Evolutionary conservation across 306 rosid genomes (phyloP), one percentile per base, ranked within the genome.

Genomic region (Corylus americana): DNA sequence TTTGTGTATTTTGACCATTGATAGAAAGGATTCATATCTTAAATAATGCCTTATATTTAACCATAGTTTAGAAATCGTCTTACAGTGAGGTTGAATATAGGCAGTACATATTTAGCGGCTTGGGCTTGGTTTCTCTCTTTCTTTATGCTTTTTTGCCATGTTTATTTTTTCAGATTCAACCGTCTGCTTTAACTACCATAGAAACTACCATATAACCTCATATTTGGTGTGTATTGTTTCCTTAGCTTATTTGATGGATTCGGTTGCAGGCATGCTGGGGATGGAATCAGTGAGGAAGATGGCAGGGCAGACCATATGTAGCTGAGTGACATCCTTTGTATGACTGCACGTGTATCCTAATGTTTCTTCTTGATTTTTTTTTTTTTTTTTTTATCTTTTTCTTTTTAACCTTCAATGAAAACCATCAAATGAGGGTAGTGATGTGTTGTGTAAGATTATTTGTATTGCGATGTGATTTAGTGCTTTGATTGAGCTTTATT

Each of bases 231-330:
- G 45, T 42, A 7, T 42, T 42, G 45, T 31, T 4, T 20, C 20
- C 68, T 61, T 27, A 20, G 37, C 68, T 12, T 11, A 27, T 25
- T 11, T 77, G 22, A 35, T 49, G 70, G 64, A 18, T 16, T 27
- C 50, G 61, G 8, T 71, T 73, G 84, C 94, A 94, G 98, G 85
- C 98, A 94, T 44, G 94, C 94, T 27, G 97, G 96, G 45, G 97
- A 94, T 74, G 93, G 92, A 20, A 83, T 67, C 73, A 66, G 79
- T 6, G 96, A 94, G 74, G 92, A 92, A 42, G 97, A 92, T 81
- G 83, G 90, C 90, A 86, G 97, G 88, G 81, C 88, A 67, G 97
- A 94, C 80, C 97, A 90, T 66, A 88, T 75, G 85, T 93, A 88
- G 89, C 86, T 77, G 84, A 81, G 51, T 20, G 62, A 58, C 58